A percentile compares a stretch with the other conserved stretches of the same genome.
These are phyloP conservation scores for Sporormia fimetaria DNA, from an alignment of 495 filamentous ascomycete genomes.

Conservation along the genomic window DNA sequence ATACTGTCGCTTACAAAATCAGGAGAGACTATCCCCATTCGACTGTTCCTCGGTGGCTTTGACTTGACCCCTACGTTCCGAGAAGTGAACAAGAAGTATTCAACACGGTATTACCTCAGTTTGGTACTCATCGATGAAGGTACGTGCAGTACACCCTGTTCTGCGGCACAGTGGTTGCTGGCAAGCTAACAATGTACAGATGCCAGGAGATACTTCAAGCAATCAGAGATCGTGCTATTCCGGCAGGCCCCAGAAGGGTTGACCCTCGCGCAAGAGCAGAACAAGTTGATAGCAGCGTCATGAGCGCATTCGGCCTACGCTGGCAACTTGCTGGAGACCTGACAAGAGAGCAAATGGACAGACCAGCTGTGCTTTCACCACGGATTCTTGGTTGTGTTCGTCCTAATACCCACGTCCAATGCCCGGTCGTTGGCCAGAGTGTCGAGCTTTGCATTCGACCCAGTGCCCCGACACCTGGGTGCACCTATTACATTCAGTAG, in stretches of 20 bases:
- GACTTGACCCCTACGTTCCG: slow-evolving; percentile 97
- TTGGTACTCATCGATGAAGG: slow-evolving; percentile 95
- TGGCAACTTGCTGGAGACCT: too few relatives aligned
- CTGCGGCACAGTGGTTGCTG: slow-evolving; percentile 1
- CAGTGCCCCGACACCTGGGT: too few relatives aligned
- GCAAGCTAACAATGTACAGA: slow-evolving; percentile 41
- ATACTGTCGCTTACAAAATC: slow-evolving; percentile 25
- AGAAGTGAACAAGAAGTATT: slow-evolving; percentile 99
- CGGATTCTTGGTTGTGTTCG: too few relatives aligned
- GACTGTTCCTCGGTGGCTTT: slow-evolving; percentile 94
- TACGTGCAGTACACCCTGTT: slow-evolving; percentile 31
- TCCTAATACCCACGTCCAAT: too few relatives aligned
- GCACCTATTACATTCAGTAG: too few relatives aligned
- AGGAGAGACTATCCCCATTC: slow-evolving; percentile 95
- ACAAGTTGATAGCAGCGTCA: slow-evolving; percentile 24
- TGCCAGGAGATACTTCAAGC: slow-evolving; percentile 96
- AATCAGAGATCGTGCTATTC: slow-evolving; percentile 96
- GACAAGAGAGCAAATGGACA: too few relatives aligned
- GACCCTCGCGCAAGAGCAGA: slow-evolving; percentile 24
- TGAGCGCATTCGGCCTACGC: slow-evolving; percentile 3
- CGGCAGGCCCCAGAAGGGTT: slow-evolving; percentile 70
- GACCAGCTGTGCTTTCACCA: too few relatives aligned
- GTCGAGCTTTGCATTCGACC: too few relatives aligned
- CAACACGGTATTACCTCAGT: slow-evolving; percentile 93
- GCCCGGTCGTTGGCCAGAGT: too few relatives aligned